Evolutionary conservation across 768 basidiomycete genomes (phyloP), one percentile per base, ranked within the genome.

Genomic region (Tylopilus vinaceipallidus): DNA sequence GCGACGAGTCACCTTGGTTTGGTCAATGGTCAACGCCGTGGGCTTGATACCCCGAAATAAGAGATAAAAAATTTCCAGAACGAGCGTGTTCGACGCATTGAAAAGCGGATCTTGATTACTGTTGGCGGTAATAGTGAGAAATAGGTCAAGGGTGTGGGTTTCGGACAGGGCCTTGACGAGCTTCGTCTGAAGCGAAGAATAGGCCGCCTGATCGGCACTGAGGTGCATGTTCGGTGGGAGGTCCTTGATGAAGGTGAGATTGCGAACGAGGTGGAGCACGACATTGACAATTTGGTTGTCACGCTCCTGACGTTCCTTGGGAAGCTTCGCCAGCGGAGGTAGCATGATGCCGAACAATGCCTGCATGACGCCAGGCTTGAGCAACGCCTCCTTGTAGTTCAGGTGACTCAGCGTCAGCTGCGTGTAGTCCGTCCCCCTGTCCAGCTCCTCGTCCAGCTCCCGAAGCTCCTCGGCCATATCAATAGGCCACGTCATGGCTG

Each of bases 401-500:
- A 91, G 71, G 65, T 98, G 95, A 56, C 87, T 88, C 59, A 80
- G 68, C 38, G 86, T 66, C 7, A 98, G 78, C 52, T 86, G 84
- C 0, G 92, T 92, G 68, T 94, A 98, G 66, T 99, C 97, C 14
- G 91, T 82, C 16, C 85, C 82, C 52, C 79, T 82, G 67, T 90
- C 89, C 17, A 82, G 57, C 33, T 86, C 89, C 37, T 93, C 89
- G 58, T 82, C 79, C 46, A 98, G 81, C 62, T 98, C 97, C 59
- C 88, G 89, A 55, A 99, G 75, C 69, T 98, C 97, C 60, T 91
- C 89, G 1, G 92, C 89, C 54, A 98, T 75, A 68, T 98, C 91
- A 46, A 99, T 95, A 1, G 97, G 97, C 97, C 97, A 99, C 2
- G 95, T 98, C 90, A 99, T 91, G 0, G 95, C 94, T 0, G 92